phyloP scores from a whole-genome alignment of 192 early-diverging fungal genomes.

The Phlyctochytrium arcticum region DNA sequence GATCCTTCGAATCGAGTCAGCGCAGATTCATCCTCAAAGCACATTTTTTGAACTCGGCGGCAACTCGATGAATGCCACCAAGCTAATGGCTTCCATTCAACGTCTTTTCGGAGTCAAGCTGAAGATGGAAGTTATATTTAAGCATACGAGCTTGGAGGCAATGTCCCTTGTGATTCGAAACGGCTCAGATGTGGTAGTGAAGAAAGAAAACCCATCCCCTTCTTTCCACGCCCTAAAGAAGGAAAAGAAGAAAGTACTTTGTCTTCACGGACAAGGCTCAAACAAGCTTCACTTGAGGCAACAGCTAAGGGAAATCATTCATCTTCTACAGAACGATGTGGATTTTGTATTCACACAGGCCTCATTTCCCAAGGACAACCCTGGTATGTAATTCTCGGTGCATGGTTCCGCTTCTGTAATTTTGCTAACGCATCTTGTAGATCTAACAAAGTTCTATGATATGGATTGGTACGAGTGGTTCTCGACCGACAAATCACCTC shows the following conservation, averaged over 20 bases:
- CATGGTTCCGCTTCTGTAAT: too few species aligned
- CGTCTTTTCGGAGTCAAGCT: slow-evolving; percentile 2
- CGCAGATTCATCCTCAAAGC: background rate
- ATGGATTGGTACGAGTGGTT: background rate
- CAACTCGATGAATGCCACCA: slow-evolving; percentile 30
- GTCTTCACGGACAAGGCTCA: too few species aligned
- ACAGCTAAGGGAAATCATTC: background rate
- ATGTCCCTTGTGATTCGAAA: background rate
- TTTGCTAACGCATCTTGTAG: background rate
- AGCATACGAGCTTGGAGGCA: background rate
- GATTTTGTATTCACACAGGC: too few species aligned
- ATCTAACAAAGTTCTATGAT: slow-evolving; percentile 1
- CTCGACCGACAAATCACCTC: background rate
- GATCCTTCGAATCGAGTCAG: background rate
- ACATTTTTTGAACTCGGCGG: slow-evolving; percentile 44
- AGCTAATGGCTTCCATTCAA: background rate
- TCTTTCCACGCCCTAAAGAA: background rate
- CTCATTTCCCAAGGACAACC: too few species aligned
- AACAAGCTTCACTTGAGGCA: background rate
- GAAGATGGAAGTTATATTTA: background rate
- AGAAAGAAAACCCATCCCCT: background rate
- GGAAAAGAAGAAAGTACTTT: background rate
- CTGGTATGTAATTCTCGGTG: too few species aligned
- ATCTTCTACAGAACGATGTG: background rate
- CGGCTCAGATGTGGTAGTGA: background rate